Base-by-base conservation (phyloP, 306 rosid species). In the Echinosophora koreensis region DNA sequence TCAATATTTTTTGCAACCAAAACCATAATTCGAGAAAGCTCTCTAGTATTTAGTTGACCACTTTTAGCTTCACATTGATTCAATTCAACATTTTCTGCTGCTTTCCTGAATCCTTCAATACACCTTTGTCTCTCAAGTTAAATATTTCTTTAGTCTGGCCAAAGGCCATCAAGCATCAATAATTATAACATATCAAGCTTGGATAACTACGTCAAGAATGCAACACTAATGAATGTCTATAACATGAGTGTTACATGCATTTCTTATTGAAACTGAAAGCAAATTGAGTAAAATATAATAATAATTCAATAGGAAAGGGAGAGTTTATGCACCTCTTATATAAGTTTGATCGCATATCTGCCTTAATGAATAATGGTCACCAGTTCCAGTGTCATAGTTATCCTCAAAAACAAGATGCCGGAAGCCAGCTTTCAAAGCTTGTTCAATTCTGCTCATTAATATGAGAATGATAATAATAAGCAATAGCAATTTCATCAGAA, bases 351-450 rank as follows among this genome's bases (percentile, higher is more conserved):
- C 99, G 78, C 99, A 96, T 71, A 96, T 96, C 84, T 96, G 99
- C 82, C 99, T 87, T 49, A 92, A 70, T 72, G 99, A 96, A 89
- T 96, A 96, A 83, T 96, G 99, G 69, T 96, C 99, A 67, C 99
- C 99, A 4, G 97, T 92, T 83, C 99, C 99, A 46, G 98, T 96
- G 83, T 96, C 99, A 79, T 96, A 96, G 85, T 96, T 96, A 84
- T 96, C 99, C 90, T 96, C 99, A 76, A 96, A 96, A 74, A 96
- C 87, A 83, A 96, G 91, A 88, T 96, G 99, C 41, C 52, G 89
- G 80, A 96, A 96, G 71, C 99, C 99, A 77, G 91, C 97, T 71
- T 89, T 86, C 78, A 92, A 81, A 78, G 98, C 94, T 84, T 96
- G 96, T 52, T 78, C 77, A 74, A 92, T 52, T 87, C 99, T 96